These are phyloP conservation scores for Tetratostichococcus sp. DNA, from an alignment of 139 green algal genomes.

Conservation along the genomic window DNA sequence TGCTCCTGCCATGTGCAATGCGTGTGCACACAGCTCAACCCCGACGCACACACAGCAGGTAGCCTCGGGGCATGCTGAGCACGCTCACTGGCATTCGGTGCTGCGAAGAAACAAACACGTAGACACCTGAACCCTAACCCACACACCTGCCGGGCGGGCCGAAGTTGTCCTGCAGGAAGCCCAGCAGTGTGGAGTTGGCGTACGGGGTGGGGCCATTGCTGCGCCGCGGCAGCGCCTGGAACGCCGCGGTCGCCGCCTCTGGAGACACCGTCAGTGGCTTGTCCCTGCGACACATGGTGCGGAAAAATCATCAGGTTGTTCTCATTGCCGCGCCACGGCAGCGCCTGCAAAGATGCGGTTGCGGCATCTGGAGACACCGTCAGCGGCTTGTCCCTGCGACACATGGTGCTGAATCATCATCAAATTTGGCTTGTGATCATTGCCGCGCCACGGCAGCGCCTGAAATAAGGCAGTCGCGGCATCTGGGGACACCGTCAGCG, in stretches of 20 bases:
- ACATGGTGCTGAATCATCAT: no score
- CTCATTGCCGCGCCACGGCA: background rate
- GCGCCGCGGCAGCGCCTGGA: background rate
- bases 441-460: background rate
- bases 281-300: slow-evolving; percentile 11
- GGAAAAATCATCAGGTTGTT: no score
- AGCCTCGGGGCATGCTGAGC: no score
- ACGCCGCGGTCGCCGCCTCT: slow-evolving; percentile 7
- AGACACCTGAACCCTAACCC: no score
- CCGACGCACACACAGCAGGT: no score
- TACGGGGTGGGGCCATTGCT: background rate
- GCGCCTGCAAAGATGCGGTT: slow-evolving; percentile 3
- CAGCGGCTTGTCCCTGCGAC: slow-evolving; percentile 29
- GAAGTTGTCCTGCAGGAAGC: slow-evolving; percentile 14
- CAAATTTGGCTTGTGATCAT: no score
- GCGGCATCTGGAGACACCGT: background rate
- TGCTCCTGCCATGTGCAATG: no score
- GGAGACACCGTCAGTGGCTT: slow-evolving; percentile 21
- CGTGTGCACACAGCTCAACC: no score
- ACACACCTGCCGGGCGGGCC: slow-evolving; percentile 2
- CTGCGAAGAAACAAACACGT: no score
- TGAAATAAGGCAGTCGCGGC: slow-evolving; percentile 11
- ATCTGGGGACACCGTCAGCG: slow-evolving; percentile 2
- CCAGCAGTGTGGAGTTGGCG: background rate
- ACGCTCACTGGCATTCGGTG: no score